Base-by-base conservation (phyloP, 495 filamentous ascomycete species). In the Entonaema liquescens region DNA sequence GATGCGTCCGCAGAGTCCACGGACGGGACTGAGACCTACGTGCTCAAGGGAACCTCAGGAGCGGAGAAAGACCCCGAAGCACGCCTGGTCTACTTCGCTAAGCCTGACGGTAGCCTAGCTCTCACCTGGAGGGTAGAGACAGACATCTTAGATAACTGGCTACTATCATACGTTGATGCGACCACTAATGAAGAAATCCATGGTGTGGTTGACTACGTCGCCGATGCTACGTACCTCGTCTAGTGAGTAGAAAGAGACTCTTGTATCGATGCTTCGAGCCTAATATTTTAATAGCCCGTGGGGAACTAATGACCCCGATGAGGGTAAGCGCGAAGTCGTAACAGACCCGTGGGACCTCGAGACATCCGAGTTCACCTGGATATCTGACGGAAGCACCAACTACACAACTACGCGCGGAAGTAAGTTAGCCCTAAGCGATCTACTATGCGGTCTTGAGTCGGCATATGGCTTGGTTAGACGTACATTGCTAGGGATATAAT, bases 91-190 rank as follows among this genome's bases (percentile, higher is more conserved):
- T 86, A 85, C 73, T 77, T 83, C 52, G 74, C 79, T 64, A 80
- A 78, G 57, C 66, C 76, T n/a, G 76, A 81, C 15, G 79, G 78
- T 9, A 76, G 65, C 15, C 72, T 86, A 5, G 78, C 77, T 17
- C 75, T 85, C 21, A 78, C 82, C 0, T 86, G 84, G 84, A 79
- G 81, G 59, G 72, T 86, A 5, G 83, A 85, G 74, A 85, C 84
- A 0, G 83, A 86, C 53, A 67, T 85, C 33, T 57, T 81, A 31
- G 78, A 79, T 66, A 85, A 85, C 75, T 86, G 82, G 81, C 79
- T 86, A 25, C 62, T 86, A 49, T 81, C 82, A 12, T 86, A 85
- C 67, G 79, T 82, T 57, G 81, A 85, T 52, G 83, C 83, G 8
- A 70, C 65, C 8, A 72, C 74, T 40, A 79, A 76, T 21, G 70